A percentile compares a stretch with the other conserved stretches of the same genome.
Evolutionary conservation across 2,329 filamentous ascomycete genomes (phyloP).

Genomic region (Neopestalotiopsis rosae): DNA sequence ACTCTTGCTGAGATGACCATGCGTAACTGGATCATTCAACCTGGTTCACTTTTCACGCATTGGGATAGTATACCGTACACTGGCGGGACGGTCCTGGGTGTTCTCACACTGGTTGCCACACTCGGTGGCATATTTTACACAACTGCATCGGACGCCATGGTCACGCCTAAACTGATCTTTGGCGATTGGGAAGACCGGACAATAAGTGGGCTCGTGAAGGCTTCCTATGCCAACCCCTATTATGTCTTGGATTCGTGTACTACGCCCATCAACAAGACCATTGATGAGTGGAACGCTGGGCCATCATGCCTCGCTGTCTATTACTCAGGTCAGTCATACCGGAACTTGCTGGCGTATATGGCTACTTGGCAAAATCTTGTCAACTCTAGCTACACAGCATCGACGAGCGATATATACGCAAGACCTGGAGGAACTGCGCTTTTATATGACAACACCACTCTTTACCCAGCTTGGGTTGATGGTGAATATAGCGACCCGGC

Average conservation of each 20-base stretch:
- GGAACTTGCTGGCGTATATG: conserved; percentile 71
- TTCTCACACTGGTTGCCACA: conserved; percentile 67
- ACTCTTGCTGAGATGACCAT: conserved; percentile 80
- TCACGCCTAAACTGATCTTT: conserved; percentile 73
- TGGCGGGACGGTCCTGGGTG: conserved; percentile 66
- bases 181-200: conserved; percentile 54
- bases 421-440: conserved; percentile 68
- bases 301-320: conserved; percentile 71
- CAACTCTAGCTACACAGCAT: conserved; percentile 46
- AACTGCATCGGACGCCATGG: conserved; percentile 76
- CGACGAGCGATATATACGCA: conserved; percentile 39
- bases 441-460: conserved; percentile 74
- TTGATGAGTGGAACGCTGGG: conserved; percentile 46
- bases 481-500: conserved; percentile 56
- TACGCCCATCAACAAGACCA: conserved; percentile 57
- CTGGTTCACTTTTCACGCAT: conserved; percentile 74
- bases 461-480: conserved; percentile 73
- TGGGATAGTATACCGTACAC: conserved; percentile 69
- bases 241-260: conserved; percentile 64
- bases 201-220: conserved; percentile 61
- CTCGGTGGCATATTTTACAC: conserved; percentile 75
- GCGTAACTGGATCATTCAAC: conserved; percentile 75
- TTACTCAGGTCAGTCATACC: conserved; percentile 72
- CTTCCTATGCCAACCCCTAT: conserved; percentile 66
- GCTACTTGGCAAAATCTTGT: conserved; percentile 58